A percentile compares a stretch with the other conserved stretches of the same genome.
phyloP scores from a whole-genome alignment of 768 basidiomycete species.

The Termitomyces sp. region DNA sequence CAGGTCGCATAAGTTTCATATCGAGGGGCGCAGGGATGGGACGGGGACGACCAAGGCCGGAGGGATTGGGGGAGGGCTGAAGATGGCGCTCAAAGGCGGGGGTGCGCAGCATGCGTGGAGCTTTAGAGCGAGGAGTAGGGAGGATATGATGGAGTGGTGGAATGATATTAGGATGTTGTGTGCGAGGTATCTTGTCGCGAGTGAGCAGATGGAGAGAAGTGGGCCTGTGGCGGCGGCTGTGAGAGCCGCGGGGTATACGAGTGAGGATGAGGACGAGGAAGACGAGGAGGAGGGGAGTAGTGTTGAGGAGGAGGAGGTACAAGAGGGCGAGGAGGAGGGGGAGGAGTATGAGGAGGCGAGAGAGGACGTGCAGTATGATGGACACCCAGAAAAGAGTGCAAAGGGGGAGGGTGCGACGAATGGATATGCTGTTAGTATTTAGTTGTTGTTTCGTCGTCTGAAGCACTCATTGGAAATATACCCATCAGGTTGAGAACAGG shows the following conservation, averaged over 20 bases:
- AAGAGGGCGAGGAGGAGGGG: conserved; percentile 38
- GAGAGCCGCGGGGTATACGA: conserved; percentile 79
- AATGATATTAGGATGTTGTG: conserved; percentile 94
- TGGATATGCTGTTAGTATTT: conserved; percentile 55
- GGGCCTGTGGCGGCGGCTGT: conserved; percentile 94
- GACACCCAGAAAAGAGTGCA: conserved; percentile 31
- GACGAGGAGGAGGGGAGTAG: conserved; percentile 47
- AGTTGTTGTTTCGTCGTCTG: neutral
- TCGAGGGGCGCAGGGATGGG: conserved; percentile 87
- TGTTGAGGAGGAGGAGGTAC: conserved; percentile 38
- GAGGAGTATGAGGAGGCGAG: conserved; percentile 28
- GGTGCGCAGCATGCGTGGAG: conserved; percentile 56
- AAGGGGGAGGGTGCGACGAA: conserved; percentile 29
- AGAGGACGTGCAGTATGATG: conserved; percentile 62
- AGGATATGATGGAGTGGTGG: conserved; percentile 99
- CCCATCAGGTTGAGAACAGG: too few species aligned
- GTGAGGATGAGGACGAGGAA: conserved; percentile 65
- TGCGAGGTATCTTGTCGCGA: conserved; percentile 89
- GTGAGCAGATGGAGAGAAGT: conserved; percentile 86
- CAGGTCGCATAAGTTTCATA: conserved; percentile 91
- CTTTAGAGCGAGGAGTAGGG: conserved; percentile 83
- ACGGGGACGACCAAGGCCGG: conserved; percentile 59
- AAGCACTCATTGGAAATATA: neutral
- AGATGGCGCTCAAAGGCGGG: too few species aligned
- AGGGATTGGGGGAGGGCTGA: neutral